Conservation (phyloP, 2,329 filamentous ascomycete genomes). For the Penicillium sp. region DNA sequence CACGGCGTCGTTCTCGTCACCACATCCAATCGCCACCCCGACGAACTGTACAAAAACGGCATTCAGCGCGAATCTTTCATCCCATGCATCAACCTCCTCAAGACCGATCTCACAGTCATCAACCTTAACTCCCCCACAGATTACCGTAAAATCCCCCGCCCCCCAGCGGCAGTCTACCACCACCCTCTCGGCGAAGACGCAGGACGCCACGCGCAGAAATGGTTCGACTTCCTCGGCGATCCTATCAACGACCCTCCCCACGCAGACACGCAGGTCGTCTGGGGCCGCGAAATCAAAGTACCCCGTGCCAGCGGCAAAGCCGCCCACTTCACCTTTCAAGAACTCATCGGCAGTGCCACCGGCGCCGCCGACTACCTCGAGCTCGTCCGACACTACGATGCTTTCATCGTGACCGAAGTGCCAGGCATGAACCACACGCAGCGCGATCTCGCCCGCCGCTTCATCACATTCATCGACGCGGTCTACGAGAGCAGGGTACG, state of each 20-base stretch:
- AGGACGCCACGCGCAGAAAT: constrained; percentile 80
- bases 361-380: constrained; percentile 96
- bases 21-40: constrained; percentile 93
- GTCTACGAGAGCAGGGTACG: constrained; percentile 75
- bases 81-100: constrained; percentile 90
- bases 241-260: constrained; percentile 74
- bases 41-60: constrained; percentile 96
- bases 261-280: constrained; percentile 77
- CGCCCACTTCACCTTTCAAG: constrained; percentile 89
- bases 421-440: constrained; percentile 87
- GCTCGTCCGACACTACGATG: constrained; percentile 83
- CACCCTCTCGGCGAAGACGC: constrained; percentile 80
- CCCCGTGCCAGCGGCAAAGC: constrained; percentile 84
- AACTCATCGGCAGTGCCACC: constrained; percentile 84
- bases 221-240: constrained; percentile 94
- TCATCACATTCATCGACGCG: constrained; percentile 97
- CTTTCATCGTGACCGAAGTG: constrained; percentile 88
- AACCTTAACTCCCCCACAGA: constrained; percentile 95
- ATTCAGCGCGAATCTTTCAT: constrained; percentile 95
- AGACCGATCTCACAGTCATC: constrained; percentile 79
- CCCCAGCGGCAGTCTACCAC: constrained; percentile 92
- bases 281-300: constrained; percentile 87
- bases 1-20: constrained; percentile 97
- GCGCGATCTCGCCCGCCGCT: constrained; percentile 84
- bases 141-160: constrained; percentile 94